phyloP scores from a whole-genome alignment of 345 rosid genomes.

The Citropsis articulata region DNA sequence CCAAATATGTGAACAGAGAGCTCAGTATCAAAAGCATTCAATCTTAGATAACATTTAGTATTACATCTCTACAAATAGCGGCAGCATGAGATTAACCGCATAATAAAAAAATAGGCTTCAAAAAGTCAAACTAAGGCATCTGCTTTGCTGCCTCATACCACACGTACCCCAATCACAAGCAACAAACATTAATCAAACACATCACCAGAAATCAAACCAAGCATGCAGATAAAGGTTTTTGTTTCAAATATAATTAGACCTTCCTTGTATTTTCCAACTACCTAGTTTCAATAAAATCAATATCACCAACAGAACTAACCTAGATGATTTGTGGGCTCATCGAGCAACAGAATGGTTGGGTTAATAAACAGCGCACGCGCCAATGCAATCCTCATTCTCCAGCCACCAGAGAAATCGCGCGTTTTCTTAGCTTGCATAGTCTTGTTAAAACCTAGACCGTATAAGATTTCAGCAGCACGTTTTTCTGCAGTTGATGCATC shows the following conservation, averaged over 20 bases:
- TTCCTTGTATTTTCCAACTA: background rate
- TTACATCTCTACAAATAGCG: background rate
- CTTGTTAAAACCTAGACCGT: conserved; percentile 94
- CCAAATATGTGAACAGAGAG: background rate
- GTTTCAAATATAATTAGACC: background rate
- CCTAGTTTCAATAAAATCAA: background rate
- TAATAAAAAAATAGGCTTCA: too few relatives aligned
- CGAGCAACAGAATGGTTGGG: conserved; percentile 91
- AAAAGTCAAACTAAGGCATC: too few relatives aligned
- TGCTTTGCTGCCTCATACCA: background rate
- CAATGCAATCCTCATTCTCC: conserved; percentile 99
- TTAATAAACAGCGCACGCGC: conserved; percentile 94
- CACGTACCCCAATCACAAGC: background rate
- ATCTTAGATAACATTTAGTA: background rate
- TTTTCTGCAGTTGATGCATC: conserved; percentile 98
- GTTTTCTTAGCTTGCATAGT: conserved; percentile 93
- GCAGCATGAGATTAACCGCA: too few relatives aligned
- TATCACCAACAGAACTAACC: conserved; percentile 39
- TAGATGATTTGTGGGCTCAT: conserved; percentile 97
- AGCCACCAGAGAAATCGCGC: conserved; percentile 94
- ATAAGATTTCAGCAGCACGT: conserved; percentile 95
- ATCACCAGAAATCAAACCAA: background rate
- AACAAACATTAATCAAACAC: background rate
- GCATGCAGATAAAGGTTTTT: background rate
- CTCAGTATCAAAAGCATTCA: background rate